Base-by-base conservation (phyloP, 805 yeast species). In the Nakazawaea populi region DNA sequence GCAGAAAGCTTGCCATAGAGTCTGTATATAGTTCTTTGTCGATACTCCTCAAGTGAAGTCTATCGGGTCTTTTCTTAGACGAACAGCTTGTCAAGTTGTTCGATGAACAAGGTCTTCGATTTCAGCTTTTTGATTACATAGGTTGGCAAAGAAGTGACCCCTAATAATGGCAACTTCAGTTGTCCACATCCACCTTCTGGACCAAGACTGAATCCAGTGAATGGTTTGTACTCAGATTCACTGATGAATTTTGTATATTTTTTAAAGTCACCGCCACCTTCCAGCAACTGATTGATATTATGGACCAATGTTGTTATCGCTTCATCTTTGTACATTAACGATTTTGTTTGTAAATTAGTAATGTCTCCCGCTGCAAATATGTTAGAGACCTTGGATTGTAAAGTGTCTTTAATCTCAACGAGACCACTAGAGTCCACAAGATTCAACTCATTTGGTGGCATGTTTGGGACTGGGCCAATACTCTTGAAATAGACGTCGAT, bases 321-420 rank as follows among this genome's bases (percentile, higher is more conserved):
- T 11, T 52, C 47, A 1, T 50, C 49, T 32, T 47, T 44, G 9
- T 43, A 49, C 3, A 42, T 5, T 0, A 66, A 24, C 9, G 67
- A 60, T 40, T 64, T 66, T 42, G 53, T 54, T 2, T 52, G 51
- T 50, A 55, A 58, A 50, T 59, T 56, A 11, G 55, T 49, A n/a
- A 61, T 61, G 54, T 69, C 72, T 11, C 72, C 73, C 47, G 67
- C 57, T 2, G 70, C 66, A 51, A 67, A 68, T 4, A 67, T 55
- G 35, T 58, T 56, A 6, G 55, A 35, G 8, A 12, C 10, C 28
- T 24, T 39, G 28, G 50, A 34, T 52, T 52, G 49, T 10, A 43
- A 27, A 28, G 35, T 24, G 9, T 37, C 48, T 18, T 41, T 37
- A n/a, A 46, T 32, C 14, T 28, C 18, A 46, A 60, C 53, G 42